Conservation (phyloP, 1,284 basidiomycete genomes). For the Cerrena zonata region DNA sequence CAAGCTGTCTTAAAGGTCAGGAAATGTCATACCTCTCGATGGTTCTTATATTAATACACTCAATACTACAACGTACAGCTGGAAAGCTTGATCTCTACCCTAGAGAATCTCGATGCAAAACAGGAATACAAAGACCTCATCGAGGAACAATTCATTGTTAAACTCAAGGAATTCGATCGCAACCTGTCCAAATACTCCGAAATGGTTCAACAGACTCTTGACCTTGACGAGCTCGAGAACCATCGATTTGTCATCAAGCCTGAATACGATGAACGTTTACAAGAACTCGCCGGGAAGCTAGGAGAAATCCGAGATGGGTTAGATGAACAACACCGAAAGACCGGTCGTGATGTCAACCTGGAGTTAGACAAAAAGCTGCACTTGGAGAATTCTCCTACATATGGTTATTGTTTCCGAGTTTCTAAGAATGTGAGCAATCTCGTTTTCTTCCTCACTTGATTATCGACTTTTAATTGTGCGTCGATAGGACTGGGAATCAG, state of each 20-base stretch:
- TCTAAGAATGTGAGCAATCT: constrained; percentile 75
- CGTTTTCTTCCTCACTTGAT: not conserved
- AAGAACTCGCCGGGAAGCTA: constrained; percentile 66
- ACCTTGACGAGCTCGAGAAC: constrained; percentile 76
- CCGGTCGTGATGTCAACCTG: constrained; percentile 72
- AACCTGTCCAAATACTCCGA: constrained; percentile 78
- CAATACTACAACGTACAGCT: constrained; percentile 41
- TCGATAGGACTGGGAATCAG: constrained; percentile 38
- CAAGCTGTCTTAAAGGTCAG: constrained; percentile 73
- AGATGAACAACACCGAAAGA: constrained; percentile 76
- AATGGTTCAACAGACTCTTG: constrained; percentile 95
- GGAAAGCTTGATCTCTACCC: constrained; percentile 65
- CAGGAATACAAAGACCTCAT: constrained; percentile 52
- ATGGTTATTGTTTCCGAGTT: constrained; percentile 91
- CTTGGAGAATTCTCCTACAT: constrained; percentile 85
- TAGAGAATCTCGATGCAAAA: constrained; percentile 48
- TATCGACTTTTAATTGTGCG: not conserved
- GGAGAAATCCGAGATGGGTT: constrained; percentile 67
- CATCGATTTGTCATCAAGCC: constrained; percentile 93
- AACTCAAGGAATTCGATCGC: constrained; percentile 60
- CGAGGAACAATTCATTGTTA: constrained; percentile 59
- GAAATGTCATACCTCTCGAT: not conserved
- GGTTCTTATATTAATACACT: not conserved
- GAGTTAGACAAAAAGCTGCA: constrained; percentile 95
- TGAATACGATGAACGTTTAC: constrained; percentile 78